Evolutionary conservation across 345 rosid genomes (phyloP).

Genomic region (Nephelium lappaceum): DNA sequence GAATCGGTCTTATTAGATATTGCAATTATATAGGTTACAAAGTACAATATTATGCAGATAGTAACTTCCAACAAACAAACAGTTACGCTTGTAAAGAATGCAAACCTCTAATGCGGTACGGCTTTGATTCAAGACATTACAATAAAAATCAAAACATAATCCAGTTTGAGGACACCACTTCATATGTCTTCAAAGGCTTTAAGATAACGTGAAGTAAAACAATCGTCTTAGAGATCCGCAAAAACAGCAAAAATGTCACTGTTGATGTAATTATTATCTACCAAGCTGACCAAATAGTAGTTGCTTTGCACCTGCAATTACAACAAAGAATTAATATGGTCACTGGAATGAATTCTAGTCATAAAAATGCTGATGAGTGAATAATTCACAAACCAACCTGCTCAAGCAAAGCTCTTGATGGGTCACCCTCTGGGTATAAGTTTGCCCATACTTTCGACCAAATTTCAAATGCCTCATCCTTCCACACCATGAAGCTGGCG

Average conservation of each 20-base stretch:
- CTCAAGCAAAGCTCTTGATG: conserved; percentile 64
- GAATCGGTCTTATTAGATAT: no score
- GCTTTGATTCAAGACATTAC: neutral
- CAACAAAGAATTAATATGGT: neutral
- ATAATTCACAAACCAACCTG: conserved; percentile 46
- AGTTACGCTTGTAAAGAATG: neutral
- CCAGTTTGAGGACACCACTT: neutral
- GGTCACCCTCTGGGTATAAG: conserved; percentile 72
- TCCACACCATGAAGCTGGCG: conserved; percentile 91
- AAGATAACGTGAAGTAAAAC: neutral
- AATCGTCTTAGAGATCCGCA: conserved; percentile 48
- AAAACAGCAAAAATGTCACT: conserved; percentile 69
- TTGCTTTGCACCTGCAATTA: conserved; percentile 72
- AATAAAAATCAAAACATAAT: neutral
- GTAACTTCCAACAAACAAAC: no score
- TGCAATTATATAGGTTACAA: no score
- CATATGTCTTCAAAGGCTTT: neutral
- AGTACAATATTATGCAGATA: neutral
- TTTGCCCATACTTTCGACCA: conserved; percentile 92
- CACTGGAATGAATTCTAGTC: neutral
- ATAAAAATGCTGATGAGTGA: neutral
- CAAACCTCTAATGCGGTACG: neutral
- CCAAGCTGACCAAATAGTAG: conserved; percentile 90
- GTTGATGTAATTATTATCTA: conserved; percentile 72
- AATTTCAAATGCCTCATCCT: conserved; percentile 97